Evolutionary conservation across 148 eudicot species (phyloP), one percentile per base, ranked within the genome.

Genomic region (Beta vulgaris): DNA sequence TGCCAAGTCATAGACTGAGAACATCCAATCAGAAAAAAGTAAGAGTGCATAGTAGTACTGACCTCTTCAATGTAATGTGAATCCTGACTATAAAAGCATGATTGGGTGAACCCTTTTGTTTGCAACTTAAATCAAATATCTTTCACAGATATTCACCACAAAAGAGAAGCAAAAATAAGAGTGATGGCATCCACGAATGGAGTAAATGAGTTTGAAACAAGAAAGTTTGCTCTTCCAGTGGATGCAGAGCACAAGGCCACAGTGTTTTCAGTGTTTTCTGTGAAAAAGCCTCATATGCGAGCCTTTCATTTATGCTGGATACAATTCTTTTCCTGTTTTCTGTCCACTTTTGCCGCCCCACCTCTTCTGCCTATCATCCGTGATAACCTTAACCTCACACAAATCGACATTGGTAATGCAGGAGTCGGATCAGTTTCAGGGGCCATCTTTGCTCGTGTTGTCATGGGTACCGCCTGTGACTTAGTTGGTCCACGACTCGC

Each of bases 221-320:
- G 25, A 25, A 81, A 76, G 5, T 89, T 87, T 40, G 69, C 87
- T 1, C 72, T 85, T 8, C 87, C 90, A 0, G 90, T 88, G 11
- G 98, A 93, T 73, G 77, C 87, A 7, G 97, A 93, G 31, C 77
- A 86, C 73, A 91, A 86, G 59, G 84, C 98, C 5, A 88, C 88
- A 9, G 79, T 54, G 4, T 84, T 93, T 79, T 69, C 75, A 11
- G 18, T 87, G 2, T 49, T 77, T 72, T 89, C 92, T 4, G 29
- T 79, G 1, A 85, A 90, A n/a, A 68, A 82, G 0, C 94, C 94
- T 13, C 98, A 91, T 77, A 89, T 91, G 97, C 77, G 86, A 0
- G 88, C 97, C 0, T 93, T 93, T 55, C 98, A 93, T 69, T 73
- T 93, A 9, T 79, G 94, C 0, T 93, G 98, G 98, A 32, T 91